A percentile compares a stretch with the other conserved stretches of the same genome.
These are phyloP conservation scores for Gossypium trilobum DNA, from an alignment of 441 rosid genomes.

Conservation along the genomic window DNA sequence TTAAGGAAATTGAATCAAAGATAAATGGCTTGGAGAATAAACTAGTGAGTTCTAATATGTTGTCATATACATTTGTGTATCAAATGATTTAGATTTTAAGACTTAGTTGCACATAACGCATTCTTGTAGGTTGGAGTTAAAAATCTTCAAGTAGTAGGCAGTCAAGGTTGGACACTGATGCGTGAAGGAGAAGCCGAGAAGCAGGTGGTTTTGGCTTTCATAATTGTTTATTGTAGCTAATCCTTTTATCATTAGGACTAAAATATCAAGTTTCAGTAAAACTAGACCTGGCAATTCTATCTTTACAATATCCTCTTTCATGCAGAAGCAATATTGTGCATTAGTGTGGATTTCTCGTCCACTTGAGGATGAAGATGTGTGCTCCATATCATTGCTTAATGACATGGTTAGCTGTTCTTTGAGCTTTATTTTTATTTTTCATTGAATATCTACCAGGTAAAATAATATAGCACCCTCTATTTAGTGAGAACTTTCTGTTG, in stretches of 20 bases:
- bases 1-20: constrained; percentile 56
- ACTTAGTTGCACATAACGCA: constrained; percentile 13
- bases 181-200: constrained; percentile 98
- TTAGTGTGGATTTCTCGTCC: constrained; percentile 89
- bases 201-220: constrained; percentile 40
- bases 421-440: constrained; percentile 6
- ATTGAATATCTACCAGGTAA: not conserved
- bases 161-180: constrained; percentile 73
- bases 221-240: not conserved
- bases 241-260: not conserved
- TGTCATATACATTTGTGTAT: not conserved
- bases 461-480: not conserved
- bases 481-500: constrained; percentile 1
- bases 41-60: constrained; percentile 38
- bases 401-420: constrained; percentile 47
- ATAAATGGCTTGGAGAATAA: constrained; percentile 52
- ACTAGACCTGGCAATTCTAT: not conserved
- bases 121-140: constrained; percentile 59
- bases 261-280: not conserved
- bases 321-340: constrained; percentile 92
- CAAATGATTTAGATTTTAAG: constrained; percentile 1
- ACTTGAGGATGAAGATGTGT: constrained; percentile 56
- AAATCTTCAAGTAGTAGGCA: constrained; percentile 54
- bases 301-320: constrained; percentile 8
- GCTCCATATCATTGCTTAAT: constrained; percentile 43